phyloP scores from a whole-genome alignment of 106 monocot genomes.

The Allium fistulosum region DNA sequence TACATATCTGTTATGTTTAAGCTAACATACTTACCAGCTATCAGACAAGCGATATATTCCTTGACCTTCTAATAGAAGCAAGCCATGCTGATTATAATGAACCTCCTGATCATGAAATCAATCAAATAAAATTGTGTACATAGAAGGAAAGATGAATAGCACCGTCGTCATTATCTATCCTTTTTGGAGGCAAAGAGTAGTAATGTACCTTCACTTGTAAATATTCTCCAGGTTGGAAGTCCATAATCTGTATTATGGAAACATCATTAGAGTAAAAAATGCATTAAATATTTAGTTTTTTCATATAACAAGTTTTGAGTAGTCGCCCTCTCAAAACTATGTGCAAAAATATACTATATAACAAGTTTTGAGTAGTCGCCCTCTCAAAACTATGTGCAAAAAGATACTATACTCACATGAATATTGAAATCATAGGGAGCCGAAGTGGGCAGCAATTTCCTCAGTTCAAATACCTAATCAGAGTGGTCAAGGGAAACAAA shows the following conservation, averaged over 20 bases:
- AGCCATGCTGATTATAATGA: conserved; percentile 97
- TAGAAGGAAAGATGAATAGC: too few relatives aligned
- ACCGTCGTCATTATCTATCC: too few relatives aligned
- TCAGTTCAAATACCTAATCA: conserved; percentile 63
- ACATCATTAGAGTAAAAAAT: not conserved
- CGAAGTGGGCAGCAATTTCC: conserved; percentile 81
- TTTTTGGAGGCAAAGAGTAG: not conserved
- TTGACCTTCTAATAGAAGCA: conserved; percentile 91
- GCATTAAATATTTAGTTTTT: not conserved
- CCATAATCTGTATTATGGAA: conserved; percentile 70
- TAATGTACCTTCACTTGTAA: conserved; percentile 82
- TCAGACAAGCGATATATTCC: conserved; percentile 95
- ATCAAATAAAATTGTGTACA: too few relatives aligned
- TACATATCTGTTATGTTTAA: too few relatives aligned
- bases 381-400: too few relatives aligned
- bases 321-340: too few relatives aligned
- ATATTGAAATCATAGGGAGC: conserved; percentile 81
- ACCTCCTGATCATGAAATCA: conserved; percentile 60
- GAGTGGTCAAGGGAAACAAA: not conserved
- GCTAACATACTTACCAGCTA: conserved; percentile 37
- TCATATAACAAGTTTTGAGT: too few relatives aligned
- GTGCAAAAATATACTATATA: too few relatives aligned
- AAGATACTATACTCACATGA: conserved; percentile 43
- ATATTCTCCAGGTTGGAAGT: conserved; percentile 94
- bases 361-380: too few relatives aligned